Percentiles rank a stretch among this genome's conserved stretches.
These are phyloP conservation scores for Trichoderma sp. DNA, from an alignment of 2,329 filamentous ascomycete species.

Conservation along the genomic window DNA sequence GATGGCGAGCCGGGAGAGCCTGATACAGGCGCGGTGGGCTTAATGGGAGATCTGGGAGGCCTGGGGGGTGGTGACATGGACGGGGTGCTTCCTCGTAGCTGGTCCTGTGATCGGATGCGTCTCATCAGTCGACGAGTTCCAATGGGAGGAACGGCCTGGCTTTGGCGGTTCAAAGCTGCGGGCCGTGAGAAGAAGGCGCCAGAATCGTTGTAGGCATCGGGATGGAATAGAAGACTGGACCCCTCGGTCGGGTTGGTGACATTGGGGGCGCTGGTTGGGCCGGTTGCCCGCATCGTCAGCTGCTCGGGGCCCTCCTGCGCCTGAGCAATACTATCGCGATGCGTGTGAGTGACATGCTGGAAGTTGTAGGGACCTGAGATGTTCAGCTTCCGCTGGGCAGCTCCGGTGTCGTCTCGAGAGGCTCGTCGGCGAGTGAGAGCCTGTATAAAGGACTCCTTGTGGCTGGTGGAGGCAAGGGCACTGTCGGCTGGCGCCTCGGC, in stretches of 20 bases:
- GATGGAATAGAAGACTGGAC: conserved; percentile 50
- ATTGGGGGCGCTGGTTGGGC: conserved; percentile 30
- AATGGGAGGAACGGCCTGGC: conserved; percentile 31
- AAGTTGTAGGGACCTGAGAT: conserved; percentile 71
- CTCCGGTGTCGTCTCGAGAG: conserved; percentile 40
- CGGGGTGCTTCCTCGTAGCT: conserved; percentile 49
- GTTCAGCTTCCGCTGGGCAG: conserved; percentile 48
- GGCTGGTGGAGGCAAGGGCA: conserved; percentile 33
- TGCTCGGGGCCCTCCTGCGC: conserved; percentile 28
- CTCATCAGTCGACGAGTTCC: conserved; percentile 46
- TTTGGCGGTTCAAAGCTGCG: conserved; percentile 27
- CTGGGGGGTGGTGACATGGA: conserved; percentile 51
- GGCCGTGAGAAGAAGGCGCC: conserved; percentile 28
- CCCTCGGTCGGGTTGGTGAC: conserved; percentile 37
- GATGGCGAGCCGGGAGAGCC: conserved; percentile 53
- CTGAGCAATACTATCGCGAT: conserved; percentile 52
- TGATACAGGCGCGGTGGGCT: conserved; percentile 38
- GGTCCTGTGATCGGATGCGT: conserved; percentile 54
- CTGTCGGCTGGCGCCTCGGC: conserved; percentile 47
- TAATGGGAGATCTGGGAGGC: conserved; percentile 49
- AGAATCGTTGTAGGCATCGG: conserved; percentile 43
- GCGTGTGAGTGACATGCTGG: conserved; percentile 65
- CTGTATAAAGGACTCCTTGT: conserved; percentile 53
- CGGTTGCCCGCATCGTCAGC: conserved; percentile 32
- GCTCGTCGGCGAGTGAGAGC: conserved; percentile 57